These are phyloP conservation scores for Myxozyma geophila DNA, from an alignment of 805 yeast species.

Conservation along the genomic window DNA sequence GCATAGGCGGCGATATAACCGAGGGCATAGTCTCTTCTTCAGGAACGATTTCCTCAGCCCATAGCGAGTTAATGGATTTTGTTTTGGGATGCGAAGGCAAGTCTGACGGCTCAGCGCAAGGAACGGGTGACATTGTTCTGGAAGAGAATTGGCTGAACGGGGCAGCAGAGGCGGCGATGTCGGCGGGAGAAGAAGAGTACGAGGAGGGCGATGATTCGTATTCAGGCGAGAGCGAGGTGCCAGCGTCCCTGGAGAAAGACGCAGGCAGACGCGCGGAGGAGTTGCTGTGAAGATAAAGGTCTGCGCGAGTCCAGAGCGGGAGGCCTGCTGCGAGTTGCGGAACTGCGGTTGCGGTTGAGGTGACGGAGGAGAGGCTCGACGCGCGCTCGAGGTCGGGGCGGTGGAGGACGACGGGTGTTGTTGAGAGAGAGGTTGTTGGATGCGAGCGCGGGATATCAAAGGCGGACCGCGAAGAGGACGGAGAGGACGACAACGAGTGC, in stretches of 20 bases:
- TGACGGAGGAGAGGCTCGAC: constrained; percentile 10
- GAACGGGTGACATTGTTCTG: constrained; percentile 16
- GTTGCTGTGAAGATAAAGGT: not conserved
- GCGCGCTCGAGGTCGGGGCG: constrained; percentile 24
- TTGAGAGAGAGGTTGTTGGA: constrained; percentile 3
- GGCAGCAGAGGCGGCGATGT: not conserved
- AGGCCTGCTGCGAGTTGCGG: constrained; percentile 12
- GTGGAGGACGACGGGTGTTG: constrained; percentile 6
- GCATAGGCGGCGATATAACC: constrained; percentile 26
- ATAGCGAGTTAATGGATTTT: not conserved
- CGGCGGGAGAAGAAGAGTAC: not conserved
- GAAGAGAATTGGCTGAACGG: not conserved
- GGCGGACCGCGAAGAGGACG: constrained; percentile 1
- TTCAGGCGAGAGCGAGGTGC: not conserved
- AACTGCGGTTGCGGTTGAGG: constrained; percentile 12
- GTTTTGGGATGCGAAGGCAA: not conserved
- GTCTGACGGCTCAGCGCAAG: constrained; percentile 6
- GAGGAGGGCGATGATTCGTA: not conserved
- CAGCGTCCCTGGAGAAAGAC: not conserved
- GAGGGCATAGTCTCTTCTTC: constrained; percentile 6
- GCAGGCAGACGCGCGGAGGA: not conserved
- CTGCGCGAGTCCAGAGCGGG: constrained; percentile 17
- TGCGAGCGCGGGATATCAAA: not conserved
- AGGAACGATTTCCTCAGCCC: constrained; percentile 5
- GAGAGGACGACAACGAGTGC: not conserved